These are phyloP conservation scores for Plasmodium gaboni DNA, from an alignment of 169 alveolate species.

Conservation along the genomic window DNA sequence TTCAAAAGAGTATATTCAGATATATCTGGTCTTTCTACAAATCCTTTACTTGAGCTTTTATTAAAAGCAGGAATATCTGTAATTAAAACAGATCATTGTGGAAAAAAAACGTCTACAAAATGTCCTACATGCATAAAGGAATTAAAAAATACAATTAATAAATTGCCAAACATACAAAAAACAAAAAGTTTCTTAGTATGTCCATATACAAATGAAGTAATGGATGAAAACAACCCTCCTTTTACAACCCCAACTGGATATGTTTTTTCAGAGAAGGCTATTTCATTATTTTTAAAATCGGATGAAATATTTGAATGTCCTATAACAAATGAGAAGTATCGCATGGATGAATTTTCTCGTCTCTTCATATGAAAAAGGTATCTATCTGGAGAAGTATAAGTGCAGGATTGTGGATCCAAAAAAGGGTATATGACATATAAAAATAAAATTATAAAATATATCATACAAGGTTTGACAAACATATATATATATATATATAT, in stretches of 20 bases:
- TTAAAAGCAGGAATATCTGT: constrained; percentile 88
- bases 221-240: constrained; percentile 91
- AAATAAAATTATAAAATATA: too few relatives aligned
- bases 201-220: constrained; percentile 88
- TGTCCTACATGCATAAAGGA: constrained; percentile 90
- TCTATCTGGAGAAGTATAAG: too few relatives aligned
- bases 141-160: constrained; percentile 79
- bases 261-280: constrained; percentile 85
- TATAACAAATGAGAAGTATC: constrained; percentile 75
- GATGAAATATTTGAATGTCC: constrained; percentile 82
- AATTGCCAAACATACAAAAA: constrained; percentile 86
- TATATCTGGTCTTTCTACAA: constrained; percentile 57
- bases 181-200: constrained; percentile 87
- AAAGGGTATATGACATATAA: too few relatives aligned
- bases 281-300: constrained; percentile 62
- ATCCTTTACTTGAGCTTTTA: constrained; percentile 81
- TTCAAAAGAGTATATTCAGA: constrained; percentile 59
- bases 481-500: too few relatives aligned
- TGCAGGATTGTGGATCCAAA: too few relatives aligned
- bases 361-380: constrained; percentile 73
- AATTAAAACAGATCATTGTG: constrained; percentile 84
- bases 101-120: constrained; percentile 81
- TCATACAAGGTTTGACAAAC: too few relatives aligned
- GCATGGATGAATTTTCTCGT: constrained; percentile 78
- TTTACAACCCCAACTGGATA: constrained; percentile 87